A percentile compares a stretch with the other conserved stretches of the same genome.
These are phyloP conservation scores for Paracamarosporium sp. DNA, from an alignment of 2,329 filamentous ascomycete genomes.

Conservation along the genomic window DNA sequence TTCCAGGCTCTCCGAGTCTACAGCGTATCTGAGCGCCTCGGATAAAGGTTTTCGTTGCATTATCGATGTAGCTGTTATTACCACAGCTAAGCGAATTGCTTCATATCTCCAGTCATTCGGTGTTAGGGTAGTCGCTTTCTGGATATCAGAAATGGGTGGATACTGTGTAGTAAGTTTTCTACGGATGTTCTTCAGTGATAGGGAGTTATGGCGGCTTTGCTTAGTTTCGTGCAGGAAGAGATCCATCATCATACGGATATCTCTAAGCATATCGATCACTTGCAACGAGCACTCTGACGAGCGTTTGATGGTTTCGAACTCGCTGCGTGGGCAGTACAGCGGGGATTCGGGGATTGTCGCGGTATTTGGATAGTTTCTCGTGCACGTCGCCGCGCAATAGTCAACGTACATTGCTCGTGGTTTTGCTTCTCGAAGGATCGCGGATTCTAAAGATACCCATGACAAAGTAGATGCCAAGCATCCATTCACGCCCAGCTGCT, in stretches of 20 bases:
- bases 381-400: conserved; percentile 24
- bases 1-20: conserved; percentile 2
- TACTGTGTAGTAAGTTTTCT: conserved; percentile 29
- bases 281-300: conserved; percentile 20
- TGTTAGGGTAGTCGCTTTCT: conserved; percentile 17
- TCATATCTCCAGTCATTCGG: conserved; percentile 42
- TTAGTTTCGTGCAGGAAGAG: conserved; percentile 32
- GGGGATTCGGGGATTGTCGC: conserved; percentile 44
- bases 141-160: conserved; percentile 17
- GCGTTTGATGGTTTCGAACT: conserved; percentile 35
- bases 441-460: conserved; percentile 40
- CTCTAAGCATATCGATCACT: conserved; percentile 31
- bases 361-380: conserved; percentile 20
- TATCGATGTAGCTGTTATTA: conserved; percentile 43
- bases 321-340: conserved; percentile 37
- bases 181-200: conserved; percentile 24
- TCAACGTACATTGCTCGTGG: conserved; percentile 36
- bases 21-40: conserved; percentile 24
- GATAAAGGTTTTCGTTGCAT: conserved; percentile 33
- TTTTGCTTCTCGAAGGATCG: conserved; percentile 37
- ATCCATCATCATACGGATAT: conserved; percentile 39
- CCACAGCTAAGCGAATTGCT: conserved; percentile 38
- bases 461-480: conserved; percentile 39
- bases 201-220: conserved; percentile 21
- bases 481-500: conserved; percentile 36